Percentiles rank a stretch among this genome's conserved stretches.
phyloP scores from a whole-genome alignment of 148 eudicot species.

The Chenopodium quinoa region DNA sequence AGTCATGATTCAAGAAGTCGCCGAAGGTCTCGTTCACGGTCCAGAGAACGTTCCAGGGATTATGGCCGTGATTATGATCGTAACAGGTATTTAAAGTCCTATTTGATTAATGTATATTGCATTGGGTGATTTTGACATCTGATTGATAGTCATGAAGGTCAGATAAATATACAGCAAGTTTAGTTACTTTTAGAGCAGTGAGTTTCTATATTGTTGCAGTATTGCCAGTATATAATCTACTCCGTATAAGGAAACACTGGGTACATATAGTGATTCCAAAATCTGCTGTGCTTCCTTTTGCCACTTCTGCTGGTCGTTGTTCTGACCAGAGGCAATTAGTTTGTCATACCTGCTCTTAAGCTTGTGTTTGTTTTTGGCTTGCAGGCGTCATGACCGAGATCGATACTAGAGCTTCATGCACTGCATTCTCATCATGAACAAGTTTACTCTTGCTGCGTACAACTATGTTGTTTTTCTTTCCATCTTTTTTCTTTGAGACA shows the following conservation, averaged over 20 bases:
- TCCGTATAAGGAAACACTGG: too few species aligned
- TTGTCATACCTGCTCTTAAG: background rate
- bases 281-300: background rate
- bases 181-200: too few species aligned
- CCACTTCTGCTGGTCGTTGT: background rate
- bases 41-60: constrained; percentile 70
- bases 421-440: constrained; percentile 5
- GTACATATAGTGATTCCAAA: too few species aligned
- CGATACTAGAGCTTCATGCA: constrained; percentile 23
- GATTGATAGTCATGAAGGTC: background rate
- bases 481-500: background rate
- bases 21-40: constrained; percentile 82
- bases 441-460: background rate
- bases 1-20: constrained; percentile 76
- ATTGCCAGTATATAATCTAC: too few species aligned
- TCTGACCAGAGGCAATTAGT: background rate
- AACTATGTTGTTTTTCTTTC: background rate
- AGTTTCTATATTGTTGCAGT: too few species aligned
- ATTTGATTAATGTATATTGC: background rate
- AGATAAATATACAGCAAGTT: background rate
- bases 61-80: constrained; percentile 67
- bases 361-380: background rate
- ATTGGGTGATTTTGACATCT: background rate
- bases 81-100: constrained; percentile 46
- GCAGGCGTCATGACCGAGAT: constrained; percentile 39